A percentile compares a stretch with the other conserved stretches of the same genome.
These are phyloP conservation scores for Naematelia encephala DNA, from an alignment of 768 basidiomycete genomes.

Conservation along the genomic window DNA sequence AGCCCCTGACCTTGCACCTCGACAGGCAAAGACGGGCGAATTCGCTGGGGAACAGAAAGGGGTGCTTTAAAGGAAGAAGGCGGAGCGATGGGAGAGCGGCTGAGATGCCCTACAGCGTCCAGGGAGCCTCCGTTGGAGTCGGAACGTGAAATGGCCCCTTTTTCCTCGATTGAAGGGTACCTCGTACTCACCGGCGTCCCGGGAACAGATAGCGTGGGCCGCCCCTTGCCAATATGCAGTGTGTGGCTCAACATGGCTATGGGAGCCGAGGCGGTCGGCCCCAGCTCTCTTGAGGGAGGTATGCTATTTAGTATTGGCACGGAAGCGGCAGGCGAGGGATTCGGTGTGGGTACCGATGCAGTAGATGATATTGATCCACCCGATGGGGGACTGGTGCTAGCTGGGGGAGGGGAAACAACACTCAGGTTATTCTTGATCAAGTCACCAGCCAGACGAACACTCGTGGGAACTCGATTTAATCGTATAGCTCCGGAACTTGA, in stretches of 20 bases:
- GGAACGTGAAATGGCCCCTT: background rate
- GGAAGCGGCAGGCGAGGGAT: conserved; percentile 19
- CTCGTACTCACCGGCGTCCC: conserved; percentile 34
- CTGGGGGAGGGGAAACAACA: conserved; percentile 13
- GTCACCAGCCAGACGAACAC: conserved; percentile 53
- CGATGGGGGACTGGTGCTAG: conserved; percentile 11
- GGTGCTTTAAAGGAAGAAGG: conserved; percentile 31
- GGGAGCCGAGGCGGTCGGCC: conserved; percentile 1
- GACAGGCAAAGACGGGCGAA: conserved; percentile 35
- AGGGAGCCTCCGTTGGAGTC: background rate
- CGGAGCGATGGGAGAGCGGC: conserved; percentile 11
- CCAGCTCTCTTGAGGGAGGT: background rate
- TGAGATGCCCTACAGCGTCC: background rate
- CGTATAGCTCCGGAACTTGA: conserved; percentile 44
- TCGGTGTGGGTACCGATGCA: conserved; percentile 29
- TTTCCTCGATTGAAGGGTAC: conserved; percentile 30
- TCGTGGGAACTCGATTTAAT: conserved; percentile 53
- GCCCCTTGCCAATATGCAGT: conserved; percentile 22
- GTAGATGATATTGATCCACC: conserved; percentile 5
- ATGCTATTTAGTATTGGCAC: background rate
- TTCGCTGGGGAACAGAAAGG: conserved; percentile 14
- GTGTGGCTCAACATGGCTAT: background rate
- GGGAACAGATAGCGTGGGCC: conserved; percentile 28
- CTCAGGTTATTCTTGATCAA: conserved; percentile 42
- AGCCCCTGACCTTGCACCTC: conserved; percentile 19